Evolutionary conservation across 2,329 filamentous ascomycete genomes (phyloP).

Genomic region (Fusarium sp.): DNA sequence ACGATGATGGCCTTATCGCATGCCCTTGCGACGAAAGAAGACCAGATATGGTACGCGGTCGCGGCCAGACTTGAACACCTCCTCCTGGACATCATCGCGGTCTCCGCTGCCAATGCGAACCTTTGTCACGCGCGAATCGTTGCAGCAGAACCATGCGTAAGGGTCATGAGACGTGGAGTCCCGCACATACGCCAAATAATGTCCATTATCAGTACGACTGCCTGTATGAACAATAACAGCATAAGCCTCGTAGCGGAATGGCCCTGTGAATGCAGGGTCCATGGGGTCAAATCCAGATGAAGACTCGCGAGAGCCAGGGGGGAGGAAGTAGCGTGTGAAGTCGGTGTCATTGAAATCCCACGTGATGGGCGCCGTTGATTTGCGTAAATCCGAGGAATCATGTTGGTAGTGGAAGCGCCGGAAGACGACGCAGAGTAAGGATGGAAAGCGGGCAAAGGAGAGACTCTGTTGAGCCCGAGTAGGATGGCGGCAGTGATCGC

Average conservation of each 20-base stretch:
- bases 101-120: conserved; percentile 55
- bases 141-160: conserved; percentile 60
- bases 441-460: conserved; percentile 80
- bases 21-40: conserved; percentile 56
- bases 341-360: conserved; percentile 80
- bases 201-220: conserved; percentile 73
- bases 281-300: conserved; percentile 45
- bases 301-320: conserved; percentile 47
- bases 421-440: conserved; percentile 81
- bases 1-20: conserved; percentile 23
- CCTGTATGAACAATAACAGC: conserved; percentile 85
- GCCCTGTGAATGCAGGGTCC: conserved; percentile 58
- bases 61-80: conserved; percentile 52
- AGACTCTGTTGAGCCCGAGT: conserved; percentile 76
- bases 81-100: conserved; percentile 49
- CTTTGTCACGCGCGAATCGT: conserved; percentile 56
- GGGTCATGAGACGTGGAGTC: conserved; percentile 61
- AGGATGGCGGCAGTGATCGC: conserved; percentile 77
- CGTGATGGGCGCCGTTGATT: conserved; percentile 76
- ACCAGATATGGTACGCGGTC: conserved; percentile 59
- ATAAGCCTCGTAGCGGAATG: conserved; percentile 86
- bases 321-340: conserved; percentile 58
- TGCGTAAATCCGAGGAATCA: conserved; percentile 57
- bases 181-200: conserved; percentile 80
- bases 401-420: conserved; percentile 63